Conservation (phyloP, 441 rosid genomes). For the Mallotus japonicus region DNA sequence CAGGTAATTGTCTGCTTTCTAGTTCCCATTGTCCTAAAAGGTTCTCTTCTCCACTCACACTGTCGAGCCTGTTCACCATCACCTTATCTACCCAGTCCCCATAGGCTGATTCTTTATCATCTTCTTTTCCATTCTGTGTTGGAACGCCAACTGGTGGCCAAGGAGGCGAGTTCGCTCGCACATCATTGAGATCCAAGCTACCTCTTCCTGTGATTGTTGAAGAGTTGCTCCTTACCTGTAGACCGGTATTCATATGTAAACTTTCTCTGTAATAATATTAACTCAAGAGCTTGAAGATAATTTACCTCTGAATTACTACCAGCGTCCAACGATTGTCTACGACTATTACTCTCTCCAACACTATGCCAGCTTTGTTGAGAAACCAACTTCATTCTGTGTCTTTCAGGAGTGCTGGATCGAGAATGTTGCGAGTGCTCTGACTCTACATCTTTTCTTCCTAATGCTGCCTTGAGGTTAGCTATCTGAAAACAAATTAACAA, state of each 20-base stretch:
- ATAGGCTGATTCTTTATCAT: conserved; percentile 48
- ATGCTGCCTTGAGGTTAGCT: conserved; percentile 81
- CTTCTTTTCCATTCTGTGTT: conserved; percentile 58
- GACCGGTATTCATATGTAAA: conserved; percentile 8
- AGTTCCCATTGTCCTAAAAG: conserved; percentile 34
- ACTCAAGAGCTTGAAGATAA: conserved; percentile 18
- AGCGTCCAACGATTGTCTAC: conserved; percentile 34
- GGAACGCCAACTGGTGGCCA: conserved; percentile 71
- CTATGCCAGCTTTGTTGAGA: conserved; percentile 45
- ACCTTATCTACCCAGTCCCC: conserved; percentile 65
- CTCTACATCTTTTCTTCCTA: conserved; percentile 68
- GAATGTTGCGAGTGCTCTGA: conserved; percentile 45
- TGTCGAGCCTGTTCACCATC: conserved; percentile 46
- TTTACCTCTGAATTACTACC: conserved; percentile 35
- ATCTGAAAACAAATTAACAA: conserved; percentile 42
- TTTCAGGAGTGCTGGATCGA: conserved; percentile 59
- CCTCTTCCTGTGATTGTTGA: conserved; percentile 46
- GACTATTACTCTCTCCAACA: conserved; percentile 32
- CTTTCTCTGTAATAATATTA: background rate
- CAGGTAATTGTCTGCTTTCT: conserved; percentile 36
- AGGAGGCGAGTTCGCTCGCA: conserved; percentile 66
- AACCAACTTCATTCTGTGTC: conserved; percentile 45
- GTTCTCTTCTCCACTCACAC: conserved; percentile 29
- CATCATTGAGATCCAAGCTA: conserved; percentile 78
- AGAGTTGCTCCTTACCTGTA: conserved; percentile 50